These are phyloP conservation scores for Boletellus sp. DNA, from an alignment of 1,284 basidiomycete genomes.

Conservation along the genomic window DNA sequence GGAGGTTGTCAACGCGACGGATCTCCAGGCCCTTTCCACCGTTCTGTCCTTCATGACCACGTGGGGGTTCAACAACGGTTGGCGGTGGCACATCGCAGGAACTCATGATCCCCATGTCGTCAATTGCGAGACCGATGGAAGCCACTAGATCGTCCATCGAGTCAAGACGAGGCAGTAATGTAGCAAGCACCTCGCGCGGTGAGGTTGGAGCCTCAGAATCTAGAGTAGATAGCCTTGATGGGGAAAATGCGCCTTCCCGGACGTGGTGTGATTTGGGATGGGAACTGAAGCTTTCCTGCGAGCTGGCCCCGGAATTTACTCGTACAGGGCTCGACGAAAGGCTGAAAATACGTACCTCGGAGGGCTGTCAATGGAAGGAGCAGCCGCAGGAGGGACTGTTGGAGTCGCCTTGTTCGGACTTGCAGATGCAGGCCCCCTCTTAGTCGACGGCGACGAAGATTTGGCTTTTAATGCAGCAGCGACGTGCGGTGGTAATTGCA, in stretches of 20 bases:
- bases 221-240: constrained; percentile 42
- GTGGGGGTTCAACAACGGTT: constrained; percentile 38
- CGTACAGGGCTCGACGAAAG: background rate
- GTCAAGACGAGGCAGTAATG: constrained; percentile 21
- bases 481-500: constrained; percentile 56
- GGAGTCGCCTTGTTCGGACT: constrained; percentile 3
- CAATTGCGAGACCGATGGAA: constrained; percentile 34
- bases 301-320: constrained; percentile 10
- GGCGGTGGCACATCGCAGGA: constrained; percentile 36
- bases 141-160: constrained; percentile 36
- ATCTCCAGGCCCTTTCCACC: constrained; percentile 29
- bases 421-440: constrained; percentile 5
- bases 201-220: constrained; percentile 26
- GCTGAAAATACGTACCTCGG: constrained; percentile 20
- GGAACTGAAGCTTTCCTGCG: constrained; percentile 17
- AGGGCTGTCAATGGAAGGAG: constrained; percentile 12
- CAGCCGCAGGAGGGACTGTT: background rate
- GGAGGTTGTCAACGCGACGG: constrained; percentile 27
- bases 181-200: constrained; percentile 11
- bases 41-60: constrained; percentile 27
- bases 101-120: constrained; percentile 36
- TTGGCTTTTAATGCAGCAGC: constrained; percentile 39
- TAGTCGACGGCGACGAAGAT: constrained; percentile 8
- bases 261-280: constrained; percentile 42
- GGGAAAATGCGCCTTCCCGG: constrained; percentile 67